phyloP scores from a whole-genome alignment of 2,329 filamentous ascomycete species.

The Alternaria solani region DNA sequence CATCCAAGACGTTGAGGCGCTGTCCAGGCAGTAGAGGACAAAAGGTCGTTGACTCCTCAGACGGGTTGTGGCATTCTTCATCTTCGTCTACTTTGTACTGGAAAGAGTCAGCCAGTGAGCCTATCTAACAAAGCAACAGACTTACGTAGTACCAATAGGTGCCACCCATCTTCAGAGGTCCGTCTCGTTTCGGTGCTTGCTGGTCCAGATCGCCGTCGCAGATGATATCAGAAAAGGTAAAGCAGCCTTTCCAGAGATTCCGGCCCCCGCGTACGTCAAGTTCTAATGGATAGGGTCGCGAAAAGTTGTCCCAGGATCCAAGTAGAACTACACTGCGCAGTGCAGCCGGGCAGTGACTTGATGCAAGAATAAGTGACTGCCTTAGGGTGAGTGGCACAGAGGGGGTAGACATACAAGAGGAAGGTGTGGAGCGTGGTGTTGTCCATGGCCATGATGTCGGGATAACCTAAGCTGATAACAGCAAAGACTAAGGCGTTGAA shows the following conservation, averaged over 20 bases:
- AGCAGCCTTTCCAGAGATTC: slow-evolving; percentile 86
- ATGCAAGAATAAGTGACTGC: slow-evolving; percentile 31
- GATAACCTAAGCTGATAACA: slow-evolving; percentile 38
- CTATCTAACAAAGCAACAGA: slow-evolving; percentile 25
- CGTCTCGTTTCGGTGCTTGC: slow-evolving; percentile 67
- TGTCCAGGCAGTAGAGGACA: slow-evolving; percentile 92
- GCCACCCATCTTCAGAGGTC: slow-evolving; percentile 88
- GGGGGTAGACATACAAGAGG: slow-evolving; percentile 49
- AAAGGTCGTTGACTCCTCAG: slow-evolving; percentile 74
- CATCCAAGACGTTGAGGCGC: slow-evolving; percentile 80
- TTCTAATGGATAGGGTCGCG: slow-evolving; percentile 79
- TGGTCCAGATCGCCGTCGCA: slow-evolving; percentile 73
- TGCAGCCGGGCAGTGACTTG: slow-evolving; percentile 50
- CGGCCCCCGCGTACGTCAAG: slow-evolving; percentile 77
- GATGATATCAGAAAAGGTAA: slow-evolving; percentile 84
- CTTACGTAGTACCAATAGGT: slow-evolving; percentile 96
- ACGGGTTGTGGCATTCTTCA: slow-evolving; percentile 76
- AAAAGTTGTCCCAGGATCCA: slow-evolving; percentile 97
- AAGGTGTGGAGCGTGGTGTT: slow-evolving; percentile 73
- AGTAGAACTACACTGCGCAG: slow-evolving; percentile 78
- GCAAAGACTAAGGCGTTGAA: slow-evolving; percentile 36
- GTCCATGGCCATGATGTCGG: slow-evolving; percentile 42
- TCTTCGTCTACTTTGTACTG: slow-evolving; percentile 88
- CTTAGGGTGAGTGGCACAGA: slow-evolving; percentile 23
- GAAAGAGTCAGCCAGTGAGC: slow-evolving; percentile 23